These are phyloP conservation scores for Odonthalia washingtoniensis DNA, from an alignment of 31 red algal species.

Conservation along the genomic window DNA sequence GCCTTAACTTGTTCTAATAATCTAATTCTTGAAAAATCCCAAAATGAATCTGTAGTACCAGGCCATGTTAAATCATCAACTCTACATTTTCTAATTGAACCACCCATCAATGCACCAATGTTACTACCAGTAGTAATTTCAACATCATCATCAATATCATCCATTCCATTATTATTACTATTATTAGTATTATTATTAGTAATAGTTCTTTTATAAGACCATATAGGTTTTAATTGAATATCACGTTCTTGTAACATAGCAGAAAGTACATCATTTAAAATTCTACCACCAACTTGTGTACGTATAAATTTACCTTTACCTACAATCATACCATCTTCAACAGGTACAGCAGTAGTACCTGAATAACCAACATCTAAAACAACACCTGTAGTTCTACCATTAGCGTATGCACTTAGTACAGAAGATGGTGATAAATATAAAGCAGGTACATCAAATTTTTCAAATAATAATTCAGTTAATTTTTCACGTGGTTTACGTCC, in stretches of 20 bases:
- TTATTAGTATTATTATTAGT: too few species aligned
- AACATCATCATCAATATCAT: conserved; percentile 64
- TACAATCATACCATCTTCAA: conserved; percentile 84
- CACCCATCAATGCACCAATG: too few species aligned
- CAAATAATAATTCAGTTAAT: conserved; percentile 89
- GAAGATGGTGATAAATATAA: conserved; percentile 74
- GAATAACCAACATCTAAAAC: conserved; percentile 91
- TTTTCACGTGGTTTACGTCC: conserved; percentile 76
- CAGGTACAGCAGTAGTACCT: conserved; percentile 79
- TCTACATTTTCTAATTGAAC: conserved; percentile 41
- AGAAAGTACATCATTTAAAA: conserved; percentile 54
- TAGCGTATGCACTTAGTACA: conserved; percentile 81
- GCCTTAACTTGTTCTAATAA: conserved; percentile 79
- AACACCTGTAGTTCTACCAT: conserved; percentile 81
- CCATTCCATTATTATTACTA: too few species aligned
- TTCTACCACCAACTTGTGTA: conserved; percentile 72
- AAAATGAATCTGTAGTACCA: conserved; percentile 58
- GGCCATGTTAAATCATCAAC: conserved; percentile 71
- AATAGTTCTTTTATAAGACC: conserved; percentile 65
- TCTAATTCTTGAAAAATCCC: conserved; percentile 33
- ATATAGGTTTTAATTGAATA: conserved; percentile 64
- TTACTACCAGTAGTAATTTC: too few species aligned
- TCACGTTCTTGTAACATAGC: conserved; percentile 37
- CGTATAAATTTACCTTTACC: conserved; percentile 67
- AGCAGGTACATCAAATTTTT: conserved; percentile 93